Evolutionary conservation across 306 rosid genomes (phyloP).

Genomic region (Luffa acutangula): DNA sequence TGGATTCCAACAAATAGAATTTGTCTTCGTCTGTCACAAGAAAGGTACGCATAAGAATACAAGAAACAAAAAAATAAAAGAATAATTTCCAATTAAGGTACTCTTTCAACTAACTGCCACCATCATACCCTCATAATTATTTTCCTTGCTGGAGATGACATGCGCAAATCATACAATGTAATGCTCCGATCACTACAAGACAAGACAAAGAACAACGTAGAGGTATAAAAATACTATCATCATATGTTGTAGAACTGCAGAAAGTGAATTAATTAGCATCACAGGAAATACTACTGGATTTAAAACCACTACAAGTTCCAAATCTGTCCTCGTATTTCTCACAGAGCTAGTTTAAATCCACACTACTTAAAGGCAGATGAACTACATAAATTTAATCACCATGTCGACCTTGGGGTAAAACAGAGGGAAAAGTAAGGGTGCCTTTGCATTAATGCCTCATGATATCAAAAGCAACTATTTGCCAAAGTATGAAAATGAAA

Average conservation of each 20-base stretch:
- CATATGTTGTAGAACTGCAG: neutral
- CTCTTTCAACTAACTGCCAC: neutral
- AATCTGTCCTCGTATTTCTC: neutral
- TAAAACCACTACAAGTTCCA: neutral
- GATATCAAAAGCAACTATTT: neutral
- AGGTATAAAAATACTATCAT: neutral
- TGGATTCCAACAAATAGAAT: slow-evolving; percentile 89
- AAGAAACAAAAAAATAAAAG: neutral
- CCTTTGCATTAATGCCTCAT: neutral
- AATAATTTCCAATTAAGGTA: neutral
- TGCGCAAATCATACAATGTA: slow-evolving; percentile 68
- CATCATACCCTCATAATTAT: slow-evolving; percentile 63
- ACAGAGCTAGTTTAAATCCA: neutral
- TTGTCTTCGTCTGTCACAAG: slow-evolving; percentile 63
- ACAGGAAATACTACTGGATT: neutral
- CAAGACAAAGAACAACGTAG: neutral
- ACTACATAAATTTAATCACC: neutral
- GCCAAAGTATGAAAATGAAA: neutral
- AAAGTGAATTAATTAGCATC: neutral
- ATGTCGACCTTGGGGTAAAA: neutral
- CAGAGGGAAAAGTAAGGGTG: neutral
- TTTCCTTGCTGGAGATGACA: slow-evolving; percentile 55
- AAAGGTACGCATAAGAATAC: slow-evolving; percentile 26
- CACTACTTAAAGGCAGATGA: neutral
- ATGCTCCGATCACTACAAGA: slow-evolving; percentile 76